Base-by-base conservation (phyloP, 371 early-diverging fungal genomes). In the Rhizopus delemar region DNA sequence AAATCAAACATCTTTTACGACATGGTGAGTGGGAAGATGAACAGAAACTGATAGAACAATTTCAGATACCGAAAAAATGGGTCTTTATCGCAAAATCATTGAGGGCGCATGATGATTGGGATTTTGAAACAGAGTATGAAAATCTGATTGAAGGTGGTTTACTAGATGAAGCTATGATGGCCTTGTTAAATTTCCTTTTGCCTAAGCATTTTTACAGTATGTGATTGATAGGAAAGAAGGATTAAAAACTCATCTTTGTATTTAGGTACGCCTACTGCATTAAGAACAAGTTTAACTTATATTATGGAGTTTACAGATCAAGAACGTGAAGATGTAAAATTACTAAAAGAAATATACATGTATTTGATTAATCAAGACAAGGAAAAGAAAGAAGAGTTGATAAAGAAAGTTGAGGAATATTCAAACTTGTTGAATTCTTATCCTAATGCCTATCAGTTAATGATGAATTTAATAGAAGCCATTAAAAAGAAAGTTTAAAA, bases 51-150 rank as follows among this genome's bases (percentile, higher is more conserved):
- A 32, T 62, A 3, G 31, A 62, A 2, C 38, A 49, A 28, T 67
- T 55, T 35, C 43, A 62, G 41, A 67, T 67, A 31, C 57, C 68
- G 13, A 52, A 41, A 8, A 56, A 48, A 9, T 39, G 43, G 6
- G 39, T 67, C 8, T 46, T 32, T 13, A 41, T 56, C 4, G 59
- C 56, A 12, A 62, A 62, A 50, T 62, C 68, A 34, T 41, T 67
- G 16, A 55, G 59, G 46, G 68, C 68, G 5, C 68, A 67, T 48
- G 63, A 67, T 49, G 54, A 53, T 9, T 67, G 68, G 68, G 46
- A 67, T 43, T 67, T 55, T 32, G 57, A 59, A 22, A 15, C 35
- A 48, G 68, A 67, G 35, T 67, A 62, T 32, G 46, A 22, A 31
- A 29, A 39, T 48, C 46, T 62, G 11, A 11, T 67, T 12, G 22